Base-by-base conservation (phyloP, 257 asterid genomes). In the Plantago ovata region DNA sequence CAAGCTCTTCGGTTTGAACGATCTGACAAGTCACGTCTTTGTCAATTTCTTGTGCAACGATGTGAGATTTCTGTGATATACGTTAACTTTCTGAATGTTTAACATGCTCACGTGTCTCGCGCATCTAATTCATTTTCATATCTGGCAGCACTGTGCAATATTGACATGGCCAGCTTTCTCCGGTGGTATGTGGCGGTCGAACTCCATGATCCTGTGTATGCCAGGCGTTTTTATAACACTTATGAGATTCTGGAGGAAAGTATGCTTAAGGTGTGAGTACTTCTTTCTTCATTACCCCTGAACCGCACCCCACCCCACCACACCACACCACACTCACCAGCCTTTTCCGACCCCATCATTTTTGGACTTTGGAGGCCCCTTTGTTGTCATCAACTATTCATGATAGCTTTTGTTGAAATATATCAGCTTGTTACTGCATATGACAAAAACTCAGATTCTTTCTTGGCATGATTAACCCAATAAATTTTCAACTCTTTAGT, bases 1-100 rank as follows among this genome's bases (percentile, higher is more conserved):
- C 98, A 92, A 69, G 98, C 98, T 60, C 96, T 92, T 75, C 95
- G 98, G 49, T 92, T 92, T 75, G 96, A 92, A 74, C 95, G 96
- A 64, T 77, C 96, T 22, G 95, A 92, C 63, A 88, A 84, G 74
- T 92, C 98, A 49, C 84, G 95, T 73, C 94, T 92, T 60, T 78
- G 91, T 76, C 85, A 81, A 62, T 92, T 92, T 80, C 98, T 92
- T 44, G 96, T 92, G 69, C 94, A 92, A 69, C 94, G 98, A 0
- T 89, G 96, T 92, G 85, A 65, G 95, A 53, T 67, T 77, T 58
- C 69, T 71, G 57, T 66, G 38, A 58, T 38, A 43, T 60, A 58
- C 58, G 63, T 42, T n/a, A 22, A 47, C 66, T 68, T 71, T 76
- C 43, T 55, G 51, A 8, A 53, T 43, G 50, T 66, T 28, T 61